These are phyloP conservation scores for Aspergillus neoniger DNA, from an alignment of 2,329 filamentous ascomycete genomes.

Conservation along the genomic window DNA sequence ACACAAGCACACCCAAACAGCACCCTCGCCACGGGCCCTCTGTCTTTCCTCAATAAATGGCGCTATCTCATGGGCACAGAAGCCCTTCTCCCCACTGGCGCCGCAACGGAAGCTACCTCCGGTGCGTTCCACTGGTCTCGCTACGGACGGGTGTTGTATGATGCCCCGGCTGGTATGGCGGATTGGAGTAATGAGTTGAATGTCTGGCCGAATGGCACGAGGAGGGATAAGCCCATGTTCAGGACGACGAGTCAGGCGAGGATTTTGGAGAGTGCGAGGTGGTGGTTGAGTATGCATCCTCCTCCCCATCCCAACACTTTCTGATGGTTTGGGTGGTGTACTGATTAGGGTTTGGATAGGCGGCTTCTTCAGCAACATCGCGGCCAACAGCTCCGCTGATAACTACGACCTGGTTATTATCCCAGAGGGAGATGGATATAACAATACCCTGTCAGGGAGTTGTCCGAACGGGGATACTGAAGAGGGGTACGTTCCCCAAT, in stretches of 20 bases:
- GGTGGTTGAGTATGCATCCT: conserved; percentile 47
- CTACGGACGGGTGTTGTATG: conserved; percentile 57
- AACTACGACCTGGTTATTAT: conserved; percentile 50
- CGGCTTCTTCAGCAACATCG: conserved; percentile 33
- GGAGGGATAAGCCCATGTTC: conserved; percentile 52
- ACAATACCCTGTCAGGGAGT: conserved; percentile 50
- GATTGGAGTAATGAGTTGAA: conserved; percentile 49
- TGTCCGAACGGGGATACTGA: conserved; percentile 40
- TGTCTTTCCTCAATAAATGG: conserved; percentile 58
- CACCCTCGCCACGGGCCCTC: conserved; percentile 47
- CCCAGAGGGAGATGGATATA: conserved; percentile 52
- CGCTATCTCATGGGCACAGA: conserved; percentile 49
- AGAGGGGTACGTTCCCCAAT: conserved; percentile 24
- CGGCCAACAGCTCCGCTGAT: conserved; percentile 25
- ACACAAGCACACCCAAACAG: conserved; percentile 38
- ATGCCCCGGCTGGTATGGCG: conserved; percentile 49
- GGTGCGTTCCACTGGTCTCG: conserved; percentile 57
- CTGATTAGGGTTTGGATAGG: conserved; percentile 13
- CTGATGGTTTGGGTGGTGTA: too few relatives aligned
- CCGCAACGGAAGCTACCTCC: conserved; percentile 51
- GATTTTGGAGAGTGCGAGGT: conserved; percentile 53
- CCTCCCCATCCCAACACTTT: too few relatives aligned
- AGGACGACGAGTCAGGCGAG: conserved; percentile 57
- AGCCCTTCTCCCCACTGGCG: conserved; percentile 53
- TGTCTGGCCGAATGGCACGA: conserved; percentile 49